A percentile compares a stretch with the other conserved stretches of the same genome.
Conservation (phyloP, 352 stramenopile species). For the Phytopythium oedochilum region DNA sequence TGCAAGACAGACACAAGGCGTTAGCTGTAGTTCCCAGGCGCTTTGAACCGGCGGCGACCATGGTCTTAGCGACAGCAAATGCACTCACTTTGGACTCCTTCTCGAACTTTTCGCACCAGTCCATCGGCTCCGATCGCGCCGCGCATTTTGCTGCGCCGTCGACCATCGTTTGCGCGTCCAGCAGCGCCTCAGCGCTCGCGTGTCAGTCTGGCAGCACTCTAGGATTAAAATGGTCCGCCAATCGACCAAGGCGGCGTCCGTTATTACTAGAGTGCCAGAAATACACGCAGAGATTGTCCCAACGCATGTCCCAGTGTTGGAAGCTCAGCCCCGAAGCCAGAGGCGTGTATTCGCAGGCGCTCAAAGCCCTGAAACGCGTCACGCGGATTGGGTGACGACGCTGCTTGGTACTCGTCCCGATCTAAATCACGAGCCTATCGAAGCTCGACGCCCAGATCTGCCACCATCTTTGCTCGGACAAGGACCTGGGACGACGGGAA, state of each 20-base stretch:
- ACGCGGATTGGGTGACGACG: too few species aligned
- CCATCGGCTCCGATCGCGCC: slow-evolving; percentile 3
- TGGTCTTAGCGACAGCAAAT: background rate
- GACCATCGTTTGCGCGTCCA: background rate
- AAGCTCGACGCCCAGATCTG: slow-evolving; percentile 87
- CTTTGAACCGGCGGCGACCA: too few species aligned
- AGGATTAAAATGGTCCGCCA: too few species aligned
- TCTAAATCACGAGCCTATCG: slow-evolving; percentile 46
- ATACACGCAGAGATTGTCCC: background rate
- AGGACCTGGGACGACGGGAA: slow-evolving; percentile 18
- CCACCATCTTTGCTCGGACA: slow-evolving; percentile 74
- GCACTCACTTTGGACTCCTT: slow-evolving; percentile 57
- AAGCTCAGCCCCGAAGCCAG: background rate
- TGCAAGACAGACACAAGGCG: too few species aligned
- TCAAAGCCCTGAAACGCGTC: too few species aligned
- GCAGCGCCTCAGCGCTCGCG: background rate
- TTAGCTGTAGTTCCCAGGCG: background rate
- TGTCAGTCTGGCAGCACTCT: too few species aligned
- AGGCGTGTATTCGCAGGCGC: background rate
- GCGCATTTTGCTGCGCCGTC: slow-evolving; percentile 2
- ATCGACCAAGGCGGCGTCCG: too few species aligned
- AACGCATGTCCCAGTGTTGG: background rate
- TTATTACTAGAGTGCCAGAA: too few species aligned
- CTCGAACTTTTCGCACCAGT: slow-evolving; percentile 65
- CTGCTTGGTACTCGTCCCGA: background rate